Evolutionary conservation across 2,329 filamentous ascomycete genomes (phyloP), one percentile per base, ranked within the genome.

Genomic region (Bipolaris gigantea): DNA sequence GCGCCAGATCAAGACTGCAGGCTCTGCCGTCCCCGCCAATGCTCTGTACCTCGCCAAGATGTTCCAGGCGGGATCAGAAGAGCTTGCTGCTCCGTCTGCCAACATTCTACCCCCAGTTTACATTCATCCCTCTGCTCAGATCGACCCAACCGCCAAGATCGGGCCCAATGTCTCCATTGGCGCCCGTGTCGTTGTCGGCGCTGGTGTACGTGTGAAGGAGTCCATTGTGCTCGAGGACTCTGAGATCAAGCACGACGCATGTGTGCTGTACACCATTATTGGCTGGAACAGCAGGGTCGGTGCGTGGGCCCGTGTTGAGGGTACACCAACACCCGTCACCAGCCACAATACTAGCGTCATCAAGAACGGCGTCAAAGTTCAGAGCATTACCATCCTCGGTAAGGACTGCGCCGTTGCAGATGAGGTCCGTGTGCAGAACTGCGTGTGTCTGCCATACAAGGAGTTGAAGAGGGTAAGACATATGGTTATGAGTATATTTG

Each of bases 1-100:
- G 94, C 91, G 94, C 67, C 94, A 99, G 82, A 97, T 99, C 84
- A 99, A 99, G 85, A 97, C 94, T 1, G 94, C 94, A 56, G 94
- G 94, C 56, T 97, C 93, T 5, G 94, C 94, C 45, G 92, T 99
- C 25, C 94, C 94, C 15, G 94, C 94, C 60, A 97, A 97, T 71
- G 94, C 94, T 13, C 84, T 99, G 32, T 99, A 99, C 78, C 85
- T 99, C 50, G 91, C 95, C 74, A 91, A 97, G 80, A 93, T 94
- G 18, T 89, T 89, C 81, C 93, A 97, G 77, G 84, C 82, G 40
- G 86, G 86, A 63, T 91, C 90, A 35, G 82, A 86, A 48, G 93
- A 97, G 79, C 87, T 97, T 48, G 87, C 90, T 11, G 80, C 86
- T 60, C 89, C 92, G 27, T 94, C 90, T 32, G 86, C 90, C 51